Conservation (phyloP, 306 rosid species). For the Sechiopsis laciniata region DNA sequence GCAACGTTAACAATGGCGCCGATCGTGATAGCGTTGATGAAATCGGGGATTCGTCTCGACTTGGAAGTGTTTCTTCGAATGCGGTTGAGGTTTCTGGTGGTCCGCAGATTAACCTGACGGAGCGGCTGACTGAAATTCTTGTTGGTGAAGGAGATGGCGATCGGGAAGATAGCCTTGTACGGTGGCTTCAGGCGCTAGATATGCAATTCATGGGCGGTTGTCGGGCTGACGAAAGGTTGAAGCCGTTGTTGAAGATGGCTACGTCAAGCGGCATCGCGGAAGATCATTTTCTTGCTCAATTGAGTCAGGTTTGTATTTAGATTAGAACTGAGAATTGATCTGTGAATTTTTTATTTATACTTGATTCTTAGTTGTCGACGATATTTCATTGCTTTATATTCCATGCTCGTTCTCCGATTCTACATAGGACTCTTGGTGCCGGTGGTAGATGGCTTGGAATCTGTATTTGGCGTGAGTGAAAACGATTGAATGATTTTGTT, state of each 20-base stretch:
- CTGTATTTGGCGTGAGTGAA: conserved; percentile 18
- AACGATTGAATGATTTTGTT: conserved; percentile 16
- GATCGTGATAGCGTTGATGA: conserved; percentile 39
- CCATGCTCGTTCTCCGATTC: conserved; percentile 24
- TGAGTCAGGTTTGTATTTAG: conserved; percentile 57
- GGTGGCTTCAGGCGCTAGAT: conserved; percentile 88
- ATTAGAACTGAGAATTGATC: not conserved
- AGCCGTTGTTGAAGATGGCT: conserved; percentile 76
- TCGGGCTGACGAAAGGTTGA: conserved; percentile 79
- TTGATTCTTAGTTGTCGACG: conserved; percentile 10
- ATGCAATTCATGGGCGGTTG: conserved; percentile 91
- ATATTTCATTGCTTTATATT: conserved; percentile 20
- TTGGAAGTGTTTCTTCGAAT: conserved; percentile 29
- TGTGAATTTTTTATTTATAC: not conserved
- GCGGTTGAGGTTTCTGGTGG: conserved; percentile 31
- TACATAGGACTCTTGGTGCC: conserved; percentile 19
- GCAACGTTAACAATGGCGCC: conserved; percentile 22
- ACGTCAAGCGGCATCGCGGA: conserved; percentile 62
- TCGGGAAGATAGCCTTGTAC: conserved; percentile 57
- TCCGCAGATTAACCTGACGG: conserved; percentile 53
- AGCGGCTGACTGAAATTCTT: conserved; percentile 66
- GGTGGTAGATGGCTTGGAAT: conserved; percentile 18
- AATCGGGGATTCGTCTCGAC: conserved; percentile 37
- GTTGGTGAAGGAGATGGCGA: conserved; percentile 72
- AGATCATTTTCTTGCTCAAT: conserved; percentile 76